Base-by-base conservation (phyloP, 768 basidiomycete genomes). In the Hemileccinum rubropunctum region DNA sequence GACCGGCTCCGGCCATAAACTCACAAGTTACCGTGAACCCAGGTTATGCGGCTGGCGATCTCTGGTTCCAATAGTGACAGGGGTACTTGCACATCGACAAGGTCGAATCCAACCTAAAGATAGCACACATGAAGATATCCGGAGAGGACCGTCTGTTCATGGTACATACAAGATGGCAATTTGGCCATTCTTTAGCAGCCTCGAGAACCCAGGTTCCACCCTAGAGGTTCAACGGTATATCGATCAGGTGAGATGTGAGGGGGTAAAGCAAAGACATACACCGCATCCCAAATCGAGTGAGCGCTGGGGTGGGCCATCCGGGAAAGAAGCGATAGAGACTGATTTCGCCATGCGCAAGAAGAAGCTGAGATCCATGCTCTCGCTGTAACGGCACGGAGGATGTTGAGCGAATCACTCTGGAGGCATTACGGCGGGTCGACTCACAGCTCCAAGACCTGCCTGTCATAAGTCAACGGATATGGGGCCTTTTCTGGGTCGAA, bases 11-110 rank as follows among this genome's bases (percentile, higher is more conserved):
- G n/a, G 33, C 28, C 46, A 26, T 40, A 18, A 20, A 63, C 79
- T 61, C 64, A 89, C 88, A 90, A 88, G 59, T 91, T 90, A 33
- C 88, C 87, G 58, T 88, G 83, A 20, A 77, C 71, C 87, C 87
- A 91, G 57, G 74, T 69, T 65, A 91, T 77, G 20, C 88, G 82
- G 4, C 68, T 65, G 8, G 80, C 78, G 21, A 86, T 59, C 1
- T 72, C 72, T 6, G 73, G 63, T 8, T 82, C 78, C 10, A 89
- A 60, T 15, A 80, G 49, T 21, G 71, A 70, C 32, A 76, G 67
- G 20, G 85, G 78, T 46, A 86, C 74, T 69, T 91, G 88, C 2
- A 89, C 71, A 54, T 88, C 82, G 35, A 88, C 83, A 41, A 91
- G 73, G 67, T 91, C 88, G 61, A 88, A 87, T 37, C 88, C 88